A percentile compares a stretch with the other conserved stretches of the same genome.
These are phyloP conservation scores for Dothideomycetidae sp. DNA, from an alignment of 2,329 filamentous ascomycete species.

Conservation along the genomic window DNA sequence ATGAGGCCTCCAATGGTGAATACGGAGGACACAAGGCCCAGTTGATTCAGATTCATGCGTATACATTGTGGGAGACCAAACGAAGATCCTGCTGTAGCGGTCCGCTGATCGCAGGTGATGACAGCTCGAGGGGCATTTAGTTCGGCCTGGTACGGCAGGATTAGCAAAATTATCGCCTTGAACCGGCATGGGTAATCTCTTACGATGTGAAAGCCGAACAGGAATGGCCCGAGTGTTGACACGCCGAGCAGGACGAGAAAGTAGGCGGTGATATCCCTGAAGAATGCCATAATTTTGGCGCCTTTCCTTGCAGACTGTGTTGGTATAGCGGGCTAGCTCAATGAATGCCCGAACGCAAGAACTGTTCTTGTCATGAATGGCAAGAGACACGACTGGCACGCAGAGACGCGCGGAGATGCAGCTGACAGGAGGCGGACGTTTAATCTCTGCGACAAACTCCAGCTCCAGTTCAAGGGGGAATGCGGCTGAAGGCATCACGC, in stretches of 20 bases:
- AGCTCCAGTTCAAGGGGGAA: too few relatives aligned
- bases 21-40: slow-evolving; percentile 76
- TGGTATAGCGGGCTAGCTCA: too few relatives aligned
- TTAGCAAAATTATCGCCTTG: too few relatives aligned
- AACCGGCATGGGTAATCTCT: too few relatives aligned
- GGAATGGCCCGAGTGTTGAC: slow-evolving; percentile 72
- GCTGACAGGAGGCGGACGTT: too few relatives aligned
- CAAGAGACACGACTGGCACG: too few relatives aligned
- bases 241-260: slow-evolving; percentile 62
- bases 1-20: slow-evolving; percentile 81
- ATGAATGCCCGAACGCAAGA: too few relatives aligned
- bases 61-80: slow-evolving; percentile 58
- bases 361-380: too few relatives aligned
- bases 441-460: too few relatives aligned
- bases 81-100: slow-evolving; percentile 22
- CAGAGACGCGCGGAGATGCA: too few relatives aligned
- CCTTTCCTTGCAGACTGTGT: too few relatives aligned
- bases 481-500: too few relatives aligned
- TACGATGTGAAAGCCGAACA: slow-evolving; percentile 91
- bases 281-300: slow-evolving; percentile 13
- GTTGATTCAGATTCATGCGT: slow-evolving; percentile 66
- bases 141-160: slow-evolving; percentile 72
- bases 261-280: slow-evolving; percentile 51
- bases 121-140: slow-evolving; percentile 91
- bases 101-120: slow-evolving; percentile 64